Conservation (phyloP, 805 yeast genomes). For the Clavispora santaluciae region DNA sequence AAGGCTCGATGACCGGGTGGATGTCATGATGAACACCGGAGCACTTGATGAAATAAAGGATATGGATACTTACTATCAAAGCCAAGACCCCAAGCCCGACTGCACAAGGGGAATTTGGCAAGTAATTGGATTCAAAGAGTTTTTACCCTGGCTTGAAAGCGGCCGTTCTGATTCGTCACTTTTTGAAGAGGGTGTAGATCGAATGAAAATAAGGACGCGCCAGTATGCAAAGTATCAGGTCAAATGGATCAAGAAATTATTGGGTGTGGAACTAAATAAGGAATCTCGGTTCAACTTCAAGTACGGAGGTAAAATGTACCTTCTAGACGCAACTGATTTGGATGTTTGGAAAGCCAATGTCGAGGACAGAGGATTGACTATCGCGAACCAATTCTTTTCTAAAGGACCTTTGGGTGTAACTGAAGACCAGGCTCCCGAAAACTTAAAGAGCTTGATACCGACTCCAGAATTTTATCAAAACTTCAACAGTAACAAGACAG, state of each 20-base stretch:
- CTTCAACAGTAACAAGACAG: slow-evolving; percentile 35
- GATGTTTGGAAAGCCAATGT: slow-evolving; percentile 57
- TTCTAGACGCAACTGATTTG: slow-evolving; percentile 76
- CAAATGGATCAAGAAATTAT: slow-evolving; percentile 78
- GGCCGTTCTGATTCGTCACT: slow-evolving; percentile 9
- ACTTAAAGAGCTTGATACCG: slow-evolving; percentile 24
- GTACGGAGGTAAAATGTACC: slow-evolving; percentile 60
- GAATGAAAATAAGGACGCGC: slow-evolving; percentile 81
- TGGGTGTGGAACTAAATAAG: slow-evolving; percentile 54
- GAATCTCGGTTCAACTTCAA: slow-evolving; percentile 43
- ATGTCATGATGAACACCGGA: slow-evolving; percentile 70
- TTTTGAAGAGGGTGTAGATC: slow-evolving; percentile 49
- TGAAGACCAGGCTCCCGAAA: slow-evolving; percentile 24
- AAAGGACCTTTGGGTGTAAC: slow-evolving; percentile 24
- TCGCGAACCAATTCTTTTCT: slow-evolving; percentile 37
- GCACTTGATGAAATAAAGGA: slow-evolving; percentile 65
- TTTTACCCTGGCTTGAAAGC: slow-evolving; percentile 59
- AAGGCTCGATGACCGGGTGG: slow-evolving; percentile 76
- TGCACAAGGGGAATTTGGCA: slow-evolving; percentile 83
- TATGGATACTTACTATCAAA: slow-evolving; percentile 44
- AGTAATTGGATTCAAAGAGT: slow-evolving; percentile 90
- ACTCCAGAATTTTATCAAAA: slow-evolving; percentile 14
- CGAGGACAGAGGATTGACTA: slow-evolving; percentile 45
- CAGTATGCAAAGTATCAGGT: slow-evolving; percentile 85
- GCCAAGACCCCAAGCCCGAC: slow-evolving; percentile 36